Conservation (phyloP, 2,329 filamentous ascomycete species). For the Aureobasidium sp. region DNA sequence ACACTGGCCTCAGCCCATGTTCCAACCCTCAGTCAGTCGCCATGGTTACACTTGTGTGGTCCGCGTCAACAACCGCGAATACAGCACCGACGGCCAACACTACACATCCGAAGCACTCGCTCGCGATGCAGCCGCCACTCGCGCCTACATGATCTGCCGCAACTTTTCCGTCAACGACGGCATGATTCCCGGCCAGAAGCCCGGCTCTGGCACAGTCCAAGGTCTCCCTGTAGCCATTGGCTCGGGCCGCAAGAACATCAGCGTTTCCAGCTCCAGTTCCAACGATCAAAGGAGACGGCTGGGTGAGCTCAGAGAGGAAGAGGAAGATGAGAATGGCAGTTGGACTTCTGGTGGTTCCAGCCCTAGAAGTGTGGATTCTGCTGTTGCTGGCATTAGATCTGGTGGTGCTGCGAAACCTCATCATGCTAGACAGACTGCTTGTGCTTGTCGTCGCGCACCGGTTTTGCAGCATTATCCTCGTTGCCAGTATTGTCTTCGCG, state of each 20-base stretch:
- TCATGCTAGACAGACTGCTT: not conserved
- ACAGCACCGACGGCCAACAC: conserved; percentile 71
- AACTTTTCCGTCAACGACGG: conserved; percentile 97
- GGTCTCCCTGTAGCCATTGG: conserved; percentile 58
- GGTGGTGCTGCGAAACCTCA: not conserved
- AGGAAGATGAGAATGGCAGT: not conserved
- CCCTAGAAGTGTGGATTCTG: conserved; percentile 4
- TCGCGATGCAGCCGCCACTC: conserved; percentile 88
- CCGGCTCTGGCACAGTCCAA: conserved; percentile 40
- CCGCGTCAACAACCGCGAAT: conserved; percentile 92
- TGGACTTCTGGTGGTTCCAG: not conserved
- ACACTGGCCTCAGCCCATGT: conserved; percentile 85
- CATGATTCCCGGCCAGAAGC: conserved; percentile 58
- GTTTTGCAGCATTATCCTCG: not conserved
- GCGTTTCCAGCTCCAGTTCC: not conserved
- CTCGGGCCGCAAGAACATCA: conserved; percentile 38
- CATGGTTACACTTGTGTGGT: conserved; percentile 83
- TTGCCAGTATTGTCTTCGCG: conserved; percentile 2
- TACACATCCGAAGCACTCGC: conserved; percentile 77
- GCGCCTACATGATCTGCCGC: conserved; percentile 93
- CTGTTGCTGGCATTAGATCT: not conserved
- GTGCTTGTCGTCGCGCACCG: conserved; percentile 1
- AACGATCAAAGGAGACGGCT: not conserved
- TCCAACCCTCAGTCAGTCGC: conserved; percentile 68
- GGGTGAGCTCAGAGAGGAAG: not conserved